A percentile compares a stretch with the other conserved stretches of the same genome.
Conservation (phyloP, 371 early-diverging fungal genomes). For the Mucor velutinosus region DNA sequence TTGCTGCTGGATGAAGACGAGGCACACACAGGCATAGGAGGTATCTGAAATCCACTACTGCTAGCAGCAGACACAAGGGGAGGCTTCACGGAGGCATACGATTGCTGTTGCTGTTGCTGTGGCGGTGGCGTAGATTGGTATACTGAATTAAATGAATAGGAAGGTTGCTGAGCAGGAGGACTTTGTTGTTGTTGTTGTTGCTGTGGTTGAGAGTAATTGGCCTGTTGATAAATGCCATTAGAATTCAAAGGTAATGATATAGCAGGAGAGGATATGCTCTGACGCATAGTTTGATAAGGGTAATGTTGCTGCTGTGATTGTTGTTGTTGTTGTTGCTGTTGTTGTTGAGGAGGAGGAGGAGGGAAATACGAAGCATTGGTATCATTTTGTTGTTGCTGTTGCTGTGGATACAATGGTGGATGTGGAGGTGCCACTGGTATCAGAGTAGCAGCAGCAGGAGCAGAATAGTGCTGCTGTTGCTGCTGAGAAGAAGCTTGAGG, state of each 20-base stretch:
- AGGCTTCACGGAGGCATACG: not conserved
- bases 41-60: constrained; percentile 1
- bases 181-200: not conserved
- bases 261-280: not conserved
- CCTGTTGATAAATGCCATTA: not conserved
- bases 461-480: not conserved
- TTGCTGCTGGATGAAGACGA: not conserved
- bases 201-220: not conserved
- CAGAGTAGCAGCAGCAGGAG: not conserved
- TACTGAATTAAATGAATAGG: not conserved
- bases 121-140: constrained; percentile 5
- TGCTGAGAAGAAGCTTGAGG: not conserved
- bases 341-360: not conserved
- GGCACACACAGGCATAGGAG: not conserved
- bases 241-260: not conserved
- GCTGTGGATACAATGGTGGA: not conserved
- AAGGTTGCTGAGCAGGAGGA: not conserved
- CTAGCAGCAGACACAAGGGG: not conserved
- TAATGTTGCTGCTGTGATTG: not conserved
- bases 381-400: not conserved
- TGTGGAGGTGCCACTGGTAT: not conserved
- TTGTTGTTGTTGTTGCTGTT: not conserved
- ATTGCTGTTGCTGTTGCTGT: not conserved
- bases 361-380: not conserved
- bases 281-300: not conserved